phyloP scores from a whole-genome alignment of 2,329 filamentous ascomycete species.

The Botryotinia globosa region DNA sequence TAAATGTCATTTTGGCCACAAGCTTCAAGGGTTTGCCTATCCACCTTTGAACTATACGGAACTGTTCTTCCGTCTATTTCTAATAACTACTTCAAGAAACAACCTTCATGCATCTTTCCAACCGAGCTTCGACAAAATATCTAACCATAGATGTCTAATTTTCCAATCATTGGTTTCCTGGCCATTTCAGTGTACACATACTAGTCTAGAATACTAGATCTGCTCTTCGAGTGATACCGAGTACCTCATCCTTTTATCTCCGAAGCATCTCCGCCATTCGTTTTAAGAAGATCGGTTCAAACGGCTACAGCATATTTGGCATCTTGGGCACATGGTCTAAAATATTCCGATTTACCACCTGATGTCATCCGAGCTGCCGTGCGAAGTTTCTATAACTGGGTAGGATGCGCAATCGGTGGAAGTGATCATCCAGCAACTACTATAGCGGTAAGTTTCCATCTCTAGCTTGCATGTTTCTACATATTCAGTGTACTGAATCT shows the following conservation, averaged over 20 bases:
- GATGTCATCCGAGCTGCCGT: slow-evolving; percentile 45
- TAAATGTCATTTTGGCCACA: not conserved
- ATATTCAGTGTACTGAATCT: not conserved
- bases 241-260: not conserved
- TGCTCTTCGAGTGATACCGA: not conserved
- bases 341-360: slow-evolving; percentile 42
- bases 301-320: slow-evolving; percentile 50
- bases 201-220: not conserved
- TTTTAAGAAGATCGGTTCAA: not conserved
- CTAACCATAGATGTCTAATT: not conserved
- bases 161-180: not conserved
- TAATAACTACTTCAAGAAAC: not conserved
- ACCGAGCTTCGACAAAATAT: not conserved
- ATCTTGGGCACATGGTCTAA: slow-evolving; percentile 46
- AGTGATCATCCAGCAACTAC: slow-evolving; percentile 36
- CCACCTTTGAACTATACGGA: not conserved
- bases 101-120: not conserved
- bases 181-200: not conserved
- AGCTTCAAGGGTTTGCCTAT: not conserved
- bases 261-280: not conserved
- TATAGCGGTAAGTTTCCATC: slow-evolving; percentile 23
- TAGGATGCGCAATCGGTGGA: slow-evolving; percentile 52
- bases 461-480: not conserved
- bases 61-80: not conserved
- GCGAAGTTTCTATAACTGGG: slow-evolving; percentile 53